Percentiles rank a stretch among this genome's conserved stretches.
Conservation (phyloP, 2,329 filamentous ascomycete genomes). For the Leptoxyphium fumago region DNA sequence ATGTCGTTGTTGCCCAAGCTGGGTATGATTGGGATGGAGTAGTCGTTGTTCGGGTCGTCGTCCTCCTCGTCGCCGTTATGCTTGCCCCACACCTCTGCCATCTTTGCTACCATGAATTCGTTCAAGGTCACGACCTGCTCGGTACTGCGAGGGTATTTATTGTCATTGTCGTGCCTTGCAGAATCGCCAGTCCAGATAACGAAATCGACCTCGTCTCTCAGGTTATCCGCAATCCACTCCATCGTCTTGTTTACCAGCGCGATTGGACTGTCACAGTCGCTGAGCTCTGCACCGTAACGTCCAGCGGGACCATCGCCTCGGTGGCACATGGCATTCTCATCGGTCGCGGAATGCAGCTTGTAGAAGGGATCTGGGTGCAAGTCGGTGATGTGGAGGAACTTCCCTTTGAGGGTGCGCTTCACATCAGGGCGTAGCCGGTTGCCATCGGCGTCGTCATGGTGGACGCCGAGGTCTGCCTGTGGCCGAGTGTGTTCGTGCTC, state of each 20-base stretch:
- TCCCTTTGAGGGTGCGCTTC: constrained; percentile 35
- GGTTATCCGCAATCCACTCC: constrained; percentile 54
- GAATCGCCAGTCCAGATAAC: constrained; percentile 27
- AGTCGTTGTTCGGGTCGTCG: constrained; percentile 38
- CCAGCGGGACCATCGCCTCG: constrained; percentile 62
- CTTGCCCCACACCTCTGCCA: constrained; percentile 56
- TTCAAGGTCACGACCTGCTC: constrained; percentile 69
- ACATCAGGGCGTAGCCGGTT: not conserved
- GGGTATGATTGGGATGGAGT: constrained; percentile 68
- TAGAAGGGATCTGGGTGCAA: constrained; percentile 86
- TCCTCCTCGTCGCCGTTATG: constrained; percentile 33
- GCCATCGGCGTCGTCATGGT: not conserved
- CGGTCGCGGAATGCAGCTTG: constrained; percentile 59
- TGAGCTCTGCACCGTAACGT: constrained; percentile 68
- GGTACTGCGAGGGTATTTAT: constrained; percentile 54
- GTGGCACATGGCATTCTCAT: constrained; percentile 60
- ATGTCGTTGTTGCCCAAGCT: constrained; percentile 97
- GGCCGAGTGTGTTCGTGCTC: not conserved
- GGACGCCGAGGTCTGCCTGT: not conserved
- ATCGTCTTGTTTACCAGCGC: constrained; percentile 78
- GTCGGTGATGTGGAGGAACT: constrained; percentile 85
- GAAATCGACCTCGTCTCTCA: constrained; percentile 24
- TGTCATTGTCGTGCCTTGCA: constrained; percentile 26
- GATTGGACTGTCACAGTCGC: constrained; percentile 75
- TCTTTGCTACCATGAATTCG: constrained; percentile 57